These are phyloP conservation scores for Rosa chinensis DNA, from an alignment of 306 rosid genomes.

Conservation along the genomic window DNA sequence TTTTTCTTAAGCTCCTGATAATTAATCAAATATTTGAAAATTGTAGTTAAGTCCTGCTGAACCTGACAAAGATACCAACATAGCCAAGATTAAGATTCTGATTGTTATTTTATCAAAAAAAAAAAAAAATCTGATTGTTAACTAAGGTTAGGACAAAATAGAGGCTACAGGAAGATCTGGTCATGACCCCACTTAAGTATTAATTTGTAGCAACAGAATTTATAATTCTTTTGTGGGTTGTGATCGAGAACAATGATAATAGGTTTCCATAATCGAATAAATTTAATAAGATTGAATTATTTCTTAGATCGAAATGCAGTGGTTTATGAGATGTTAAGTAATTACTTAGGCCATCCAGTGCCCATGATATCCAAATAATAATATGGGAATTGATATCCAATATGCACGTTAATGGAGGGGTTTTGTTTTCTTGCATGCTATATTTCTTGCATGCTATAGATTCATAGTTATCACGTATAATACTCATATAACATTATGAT, in stretches of 20 bases:
- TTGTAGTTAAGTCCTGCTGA: slow-evolving; percentile 41
- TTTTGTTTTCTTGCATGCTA: not conserved
- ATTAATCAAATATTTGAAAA: slow-evolving; percentile 36
- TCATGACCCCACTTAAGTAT: slow-evolving; percentile 11
- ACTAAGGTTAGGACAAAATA: slow-evolving; percentile 41
- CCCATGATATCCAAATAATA: not conserved
- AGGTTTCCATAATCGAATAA: not conserved
- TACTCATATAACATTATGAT: not conserved
- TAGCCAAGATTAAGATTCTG: slow-evolving; percentile 70
- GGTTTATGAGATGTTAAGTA: not conserved
- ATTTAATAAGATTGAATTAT: not conserved
- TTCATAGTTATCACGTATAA: not conserved
- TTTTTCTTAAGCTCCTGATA: slow-evolving; percentile 16
- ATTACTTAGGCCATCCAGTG: not conserved
- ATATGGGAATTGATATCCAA: not conserved
- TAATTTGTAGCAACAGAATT: not conserved
- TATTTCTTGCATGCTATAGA: not conserved
- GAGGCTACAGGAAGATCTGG: slow-evolving; percentile 40
- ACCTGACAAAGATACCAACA: slow-evolving; percentile 55
- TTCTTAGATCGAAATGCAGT: not conserved
- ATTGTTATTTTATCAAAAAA: slow-evolving; percentile 28
- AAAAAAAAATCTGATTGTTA: slow-evolving; percentile 45
- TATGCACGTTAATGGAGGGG: not conserved
- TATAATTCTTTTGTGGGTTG: not conserved
- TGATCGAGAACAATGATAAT: not conserved